Base-by-base conservation (phyloP, 2,329 filamentous ascomycete genomes). In the Neofusicoccum kwambonambiense region DNA sequence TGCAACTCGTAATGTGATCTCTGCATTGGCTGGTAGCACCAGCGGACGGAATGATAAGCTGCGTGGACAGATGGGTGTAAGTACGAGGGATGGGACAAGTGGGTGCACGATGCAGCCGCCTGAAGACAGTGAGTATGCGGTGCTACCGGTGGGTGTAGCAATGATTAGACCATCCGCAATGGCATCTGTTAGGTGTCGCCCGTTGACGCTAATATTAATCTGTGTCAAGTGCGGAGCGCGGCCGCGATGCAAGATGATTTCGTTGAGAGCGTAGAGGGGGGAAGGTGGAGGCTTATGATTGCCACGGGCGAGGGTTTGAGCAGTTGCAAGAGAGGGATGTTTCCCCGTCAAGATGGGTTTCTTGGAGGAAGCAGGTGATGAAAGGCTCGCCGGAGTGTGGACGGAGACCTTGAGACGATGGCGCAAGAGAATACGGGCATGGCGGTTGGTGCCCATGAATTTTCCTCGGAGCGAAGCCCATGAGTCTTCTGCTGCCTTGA, bases 111-210 rank as follows among this genome's bases (percentile, higher is more conserved):
- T 98, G 70, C 90, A 91, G 0, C 95, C 95, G 3, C 95, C 95
- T 2, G 90, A 91, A 69, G 90, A 95, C n/a, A 99, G 84, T 66
- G 90, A 95, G 80, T 99, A 99, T 0, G 95, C 95, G 0, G 95
- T 99, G 45, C 91, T 96, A 2, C 95, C 95, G 0, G 95, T 99
- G 0, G 95, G 95, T 0, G 94, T 97, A 68, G 90, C 93, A 65
- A 98, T 88, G 50, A 98, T 90, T 77, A 99, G 96, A 58, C 95
- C 95, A 76, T 99, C 95, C 1, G 93, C 94, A 12, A 96, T 93
- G 0, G 92, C 94, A 76, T 97, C 93, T 1, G 95, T 99, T 51
- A 99, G 82, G 72, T 95, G 96, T 63, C 92, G 88, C 39, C 91
- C 90, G 71, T 93, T 93, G 66, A 98, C 90, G 72, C 89, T 95